These are phyloP conservation scores for Thamnidium elegans DNA, from an alignment of 192 early-diverging fungal genomes.

Conservation along the genomic window DNA sequence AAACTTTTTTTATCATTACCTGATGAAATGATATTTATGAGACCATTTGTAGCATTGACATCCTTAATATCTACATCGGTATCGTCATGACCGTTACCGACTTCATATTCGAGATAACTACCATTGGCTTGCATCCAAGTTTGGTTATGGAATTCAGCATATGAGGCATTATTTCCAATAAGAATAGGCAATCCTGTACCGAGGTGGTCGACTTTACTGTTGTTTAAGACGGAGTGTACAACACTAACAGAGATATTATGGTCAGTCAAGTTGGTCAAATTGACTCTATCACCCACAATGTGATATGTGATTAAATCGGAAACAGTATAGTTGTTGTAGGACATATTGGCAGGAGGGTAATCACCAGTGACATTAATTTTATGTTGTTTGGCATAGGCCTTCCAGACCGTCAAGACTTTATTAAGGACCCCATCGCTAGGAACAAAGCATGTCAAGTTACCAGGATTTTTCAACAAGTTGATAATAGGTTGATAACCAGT, in stretches of 20 bases:
- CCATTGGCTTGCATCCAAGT: neutral
- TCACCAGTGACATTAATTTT: neutral
- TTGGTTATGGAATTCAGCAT: neutral
- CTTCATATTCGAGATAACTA: neutral
- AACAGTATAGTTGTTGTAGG: neutral
- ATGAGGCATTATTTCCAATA: neutral
- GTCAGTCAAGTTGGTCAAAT: neutral
- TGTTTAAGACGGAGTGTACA: neutral
- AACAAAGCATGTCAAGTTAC: neutral
- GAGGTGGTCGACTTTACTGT: neutral
- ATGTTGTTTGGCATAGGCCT: neutral
- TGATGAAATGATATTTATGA: conserved; percentile 14
- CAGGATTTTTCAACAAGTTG: conserved; percentile 2
- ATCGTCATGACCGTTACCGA: conserved; percentile 13
- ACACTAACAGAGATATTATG: neutral
- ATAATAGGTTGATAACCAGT: conserved; percentile 1
- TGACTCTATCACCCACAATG: neutral
- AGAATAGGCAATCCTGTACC: conserved; percentile 8
- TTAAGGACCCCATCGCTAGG: neutral
- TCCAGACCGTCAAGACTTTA: neutral
- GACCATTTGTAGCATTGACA: conserved; percentile 21
- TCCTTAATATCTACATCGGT: conserved; percentile 4
- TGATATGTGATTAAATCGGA: conserved; percentile 7
- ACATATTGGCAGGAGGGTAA: neutral
- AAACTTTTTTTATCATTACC: neutral